Evolutionary conservation across 139 green algal genomes (phyloP).

Genomic region (Auxenochlorella pyrenoidosa): DNA sequence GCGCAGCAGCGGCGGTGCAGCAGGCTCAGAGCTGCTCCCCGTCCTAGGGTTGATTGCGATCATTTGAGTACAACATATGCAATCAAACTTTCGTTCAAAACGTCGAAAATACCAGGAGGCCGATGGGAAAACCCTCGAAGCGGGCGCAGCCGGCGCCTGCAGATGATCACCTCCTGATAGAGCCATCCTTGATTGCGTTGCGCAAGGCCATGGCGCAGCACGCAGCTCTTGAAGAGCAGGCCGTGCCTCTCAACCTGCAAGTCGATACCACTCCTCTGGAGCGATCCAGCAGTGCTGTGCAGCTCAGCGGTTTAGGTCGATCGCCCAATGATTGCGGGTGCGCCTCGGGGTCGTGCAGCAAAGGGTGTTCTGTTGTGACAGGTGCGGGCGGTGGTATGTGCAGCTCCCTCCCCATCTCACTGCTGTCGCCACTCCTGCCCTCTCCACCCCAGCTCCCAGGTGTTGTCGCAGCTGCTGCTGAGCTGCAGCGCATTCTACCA

Average conservation of each 20-base stretch:
- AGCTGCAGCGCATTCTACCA: conserved; percentile 6
- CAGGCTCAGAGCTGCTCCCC: too few species aligned
- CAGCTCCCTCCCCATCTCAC: not conserved
- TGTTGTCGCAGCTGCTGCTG: not conserved
- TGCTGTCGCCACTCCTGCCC: not conserved
- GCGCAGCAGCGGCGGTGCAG: too few species aligned
- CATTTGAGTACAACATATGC: too few species aligned
- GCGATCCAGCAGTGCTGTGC: not conserved
- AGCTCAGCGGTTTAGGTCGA: not conserved
- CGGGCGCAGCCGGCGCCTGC: not conserved
- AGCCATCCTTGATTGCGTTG: conserved; percentile 1
- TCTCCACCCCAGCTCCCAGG: not conserved
- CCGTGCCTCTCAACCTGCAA: not conserved
- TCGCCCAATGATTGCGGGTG: not conserved
- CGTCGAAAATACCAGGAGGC: not conserved
- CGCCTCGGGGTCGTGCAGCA: too few species aligned
- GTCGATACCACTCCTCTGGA: not conserved
- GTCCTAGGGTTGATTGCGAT: too few species aligned
- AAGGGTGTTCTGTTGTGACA: too few species aligned
- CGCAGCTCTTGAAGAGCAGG: not conserved
- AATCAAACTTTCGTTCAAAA: too few species aligned
- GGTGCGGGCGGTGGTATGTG: too few species aligned
- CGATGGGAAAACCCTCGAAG: not conserved
- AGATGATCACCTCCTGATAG: not conserved
- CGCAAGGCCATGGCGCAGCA: not conserved